Evolutionary conservation across 257 asterid genomes (phyloP).

Genomic region (Solanum sejunctum): DNA sequence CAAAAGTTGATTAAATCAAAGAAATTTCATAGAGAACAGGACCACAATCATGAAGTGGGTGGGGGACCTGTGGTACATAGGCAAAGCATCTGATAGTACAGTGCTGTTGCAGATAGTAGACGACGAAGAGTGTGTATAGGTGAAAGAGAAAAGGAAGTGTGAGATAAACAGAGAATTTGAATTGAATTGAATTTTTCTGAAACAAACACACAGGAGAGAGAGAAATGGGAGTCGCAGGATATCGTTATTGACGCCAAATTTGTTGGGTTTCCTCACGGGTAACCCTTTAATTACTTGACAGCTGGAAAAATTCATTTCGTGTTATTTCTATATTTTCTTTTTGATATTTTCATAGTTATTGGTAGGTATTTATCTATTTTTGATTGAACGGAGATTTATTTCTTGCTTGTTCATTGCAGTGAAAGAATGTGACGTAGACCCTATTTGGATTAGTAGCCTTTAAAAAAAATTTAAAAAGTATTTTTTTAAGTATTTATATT

Average conservation of each 20-base stretch:
- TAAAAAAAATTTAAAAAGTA: no score
- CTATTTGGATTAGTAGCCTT: no score
- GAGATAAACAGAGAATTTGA: background rate
- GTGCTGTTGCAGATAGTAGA: background rate
- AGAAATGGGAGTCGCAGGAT: background rate
- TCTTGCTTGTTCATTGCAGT: background rate
- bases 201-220: background rate
- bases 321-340: background rate
- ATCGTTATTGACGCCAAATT: slow-evolving; percentile 12
- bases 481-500: no score
- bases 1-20: background rate
- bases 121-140: background rate
- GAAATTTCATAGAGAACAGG: background rate
- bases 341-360: background rate
- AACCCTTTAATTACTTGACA: background rate
- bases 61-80: background rate
- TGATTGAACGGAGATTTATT: background rate
- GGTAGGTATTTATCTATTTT: background rate
- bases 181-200: background rate
- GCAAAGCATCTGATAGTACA: background rate
- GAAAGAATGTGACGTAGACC: no score
- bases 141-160: background rate
- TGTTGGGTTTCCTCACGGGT: slow-evolving; percentile 1
- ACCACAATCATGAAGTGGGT: slow-evolving; percentile 2
- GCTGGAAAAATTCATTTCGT: background rate